Evolutionary conservation across 345 rosid species (phyloP), one percentile per base, ranked within the genome.

Genomic region (Excoecaria agallocha): DNA sequence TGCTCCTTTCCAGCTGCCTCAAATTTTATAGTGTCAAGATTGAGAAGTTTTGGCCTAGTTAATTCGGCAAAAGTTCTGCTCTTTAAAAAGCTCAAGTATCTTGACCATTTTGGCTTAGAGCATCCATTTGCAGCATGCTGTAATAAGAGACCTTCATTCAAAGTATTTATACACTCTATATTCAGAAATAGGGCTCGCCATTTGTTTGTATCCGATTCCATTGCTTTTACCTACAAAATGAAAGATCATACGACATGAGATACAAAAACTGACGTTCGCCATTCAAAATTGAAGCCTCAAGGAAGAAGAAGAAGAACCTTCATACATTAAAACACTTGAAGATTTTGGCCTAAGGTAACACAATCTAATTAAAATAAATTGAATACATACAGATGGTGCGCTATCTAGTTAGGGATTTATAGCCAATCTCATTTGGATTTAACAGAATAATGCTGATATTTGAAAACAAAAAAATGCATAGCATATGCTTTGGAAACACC

Each of bases 71-170:
- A 95, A 73, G 94, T 93, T 86, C 82, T 90, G 87, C 99, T 95
- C 79, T 93, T 95, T 61, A 95, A 78, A 83, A 95, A 93, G 86
- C 99, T 93, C 76, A 93, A 79, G 86, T 93, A 95, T 80, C 83
- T 93, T 25, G 96, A 83, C 93, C 96, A 91, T 82, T 89, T 89
- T 25, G 96, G 92, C 80, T 90, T 90, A 1, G 93, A 76, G 77
- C 99, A 95, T 64, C 96, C 96, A 74, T 85, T 78, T 75, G 86
- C 85, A 69, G 94, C 85, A 80, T 93, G 99, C 55, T 77, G 92
- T 74, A 87, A 72, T 73, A 93, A 78, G 70, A 95, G 94, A 71
- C 96, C 99, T 82, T 93, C 94, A 71, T 95, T 95, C 82, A 95
- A 71, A 72, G 98, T 91, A 79, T 95, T 84, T 45, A 95, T 89